Evolutionary conservation across 208 protist species (phyloP), one percentile per base, ranked within the genome.

Genomic region (Leishmania tarentolae): DNA sequence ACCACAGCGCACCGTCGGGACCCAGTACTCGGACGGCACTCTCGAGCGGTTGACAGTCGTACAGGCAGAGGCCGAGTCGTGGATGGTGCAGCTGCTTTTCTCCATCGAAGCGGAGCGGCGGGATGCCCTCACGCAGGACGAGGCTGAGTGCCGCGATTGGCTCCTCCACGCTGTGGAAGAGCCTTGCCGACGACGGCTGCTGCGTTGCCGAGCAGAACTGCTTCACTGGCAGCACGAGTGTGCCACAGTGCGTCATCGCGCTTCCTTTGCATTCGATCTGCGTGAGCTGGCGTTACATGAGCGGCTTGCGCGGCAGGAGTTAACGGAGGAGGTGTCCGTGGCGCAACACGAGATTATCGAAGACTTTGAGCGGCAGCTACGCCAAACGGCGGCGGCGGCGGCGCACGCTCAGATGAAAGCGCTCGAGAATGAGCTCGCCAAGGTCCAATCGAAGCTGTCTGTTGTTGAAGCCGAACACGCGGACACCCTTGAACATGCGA

Each of bases 401-500:
- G 72, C 42, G 56, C 28, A 46, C n/a, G 42, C 31, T 40, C 40
- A 65, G 35, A n/a, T 75, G 46, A 56, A 71, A 3, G 6, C 28
- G 24, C 80, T 83, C 46, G 44, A 52, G 35, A 21, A n/a, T n/a
- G 77, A 56, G 31, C 63, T 78, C 19, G 28, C 1, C 37, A 68
- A 31, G 17, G 31, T 56, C 5, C 66, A 72, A 50, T 31, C 66
- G 17, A 61, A 42, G 63, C 78, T 83, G 15, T n/a, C 44, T 1
- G 5, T 56, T 6, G 61, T 83, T 17, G 19, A 65, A 8, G 50
- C 42, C 44, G 69, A 50, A 68, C 78, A 83, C 42, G 24, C 52
- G 0, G 83, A 86, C 37, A 61, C 76, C 28, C 47, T 83, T 42
- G 75, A 83, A 65, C 76, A 83, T 57, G 66, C 74, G 69, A 63